phyloP scores from a whole-genome alignment of 1,284 basidiomycete genomes.

The Microbotryum silenes-acaulis region DNA sequence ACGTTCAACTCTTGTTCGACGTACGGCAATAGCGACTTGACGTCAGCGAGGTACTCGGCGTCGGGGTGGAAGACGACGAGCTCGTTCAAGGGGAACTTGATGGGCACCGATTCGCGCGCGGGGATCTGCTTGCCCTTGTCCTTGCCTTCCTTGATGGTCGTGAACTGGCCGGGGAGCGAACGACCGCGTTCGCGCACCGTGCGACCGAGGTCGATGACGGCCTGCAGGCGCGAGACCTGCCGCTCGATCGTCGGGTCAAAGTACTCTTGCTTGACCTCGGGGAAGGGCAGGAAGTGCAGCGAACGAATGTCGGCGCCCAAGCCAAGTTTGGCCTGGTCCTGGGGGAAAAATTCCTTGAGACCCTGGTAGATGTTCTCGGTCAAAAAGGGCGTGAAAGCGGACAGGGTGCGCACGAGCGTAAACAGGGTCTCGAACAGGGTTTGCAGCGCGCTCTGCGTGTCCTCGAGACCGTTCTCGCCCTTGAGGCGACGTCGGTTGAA shows the following conservation, averaged over 20 bases:
- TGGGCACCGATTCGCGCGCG: background rate
- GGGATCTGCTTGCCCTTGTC: background rate
- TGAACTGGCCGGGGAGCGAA: conserved; percentile 74
- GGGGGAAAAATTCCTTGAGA: conserved; percentile 73
- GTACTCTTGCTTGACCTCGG: conserved; percentile 86
- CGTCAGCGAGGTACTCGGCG: conserved; percentile 74
- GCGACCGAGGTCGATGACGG: conserved; percentile 86
- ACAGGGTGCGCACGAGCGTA: conserved; percentile 92
- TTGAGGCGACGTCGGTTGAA: conserved; percentile 95
- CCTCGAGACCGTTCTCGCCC: conserved; percentile 85
- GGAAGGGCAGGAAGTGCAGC: conserved; percentile 92
- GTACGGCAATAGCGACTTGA: conserved; percentile 76
- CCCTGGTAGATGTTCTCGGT: conserved; percentile 96
- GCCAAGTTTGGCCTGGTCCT: conserved; percentile 41
- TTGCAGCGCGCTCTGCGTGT: conserved; percentile 83
- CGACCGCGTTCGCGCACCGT: conserved; percentile 76
- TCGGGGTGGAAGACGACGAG: conserved; percentile 91
- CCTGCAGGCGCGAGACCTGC: conserved; percentile 88
- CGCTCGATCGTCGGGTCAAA: conserved; percentile 94
- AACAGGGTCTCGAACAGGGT: conserved; percentile 92
- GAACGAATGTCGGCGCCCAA: conserved; percentile 72
- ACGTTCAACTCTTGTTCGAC: conserved; percentile 94
- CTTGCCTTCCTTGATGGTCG: too few species aligned
- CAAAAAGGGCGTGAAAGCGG: conserved; percentile 96
- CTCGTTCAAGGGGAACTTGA: conserved; percentile 77